Evolutionary conservation across 495 filamentous ascomycete species (phyloP).

Genomic region (Xylaria sp.): DNA sequence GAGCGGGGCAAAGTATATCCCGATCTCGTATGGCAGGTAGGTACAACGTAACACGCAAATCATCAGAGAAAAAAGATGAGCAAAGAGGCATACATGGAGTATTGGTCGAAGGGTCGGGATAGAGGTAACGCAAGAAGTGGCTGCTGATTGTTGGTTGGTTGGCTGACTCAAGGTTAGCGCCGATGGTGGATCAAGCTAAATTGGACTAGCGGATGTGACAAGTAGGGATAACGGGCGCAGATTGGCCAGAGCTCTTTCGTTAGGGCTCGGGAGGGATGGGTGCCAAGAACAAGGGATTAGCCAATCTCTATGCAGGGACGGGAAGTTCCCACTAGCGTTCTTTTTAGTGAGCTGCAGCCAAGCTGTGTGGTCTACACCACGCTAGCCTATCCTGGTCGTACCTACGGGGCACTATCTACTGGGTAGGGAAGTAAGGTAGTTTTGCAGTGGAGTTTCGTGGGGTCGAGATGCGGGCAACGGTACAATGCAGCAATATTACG

Average conservation of each 20-base stretch:
- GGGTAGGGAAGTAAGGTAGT: slow-evolving; percentile 4
- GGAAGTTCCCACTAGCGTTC: slow-evolving; percentile 40
- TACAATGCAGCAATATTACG: slow-evolving; percentile 31
- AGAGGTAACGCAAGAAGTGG: slow-evolving; percentile 15
- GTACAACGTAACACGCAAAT: slow-evolving; percentile 30
- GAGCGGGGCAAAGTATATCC: slow-evolving; percentile 1
- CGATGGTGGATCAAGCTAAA: slow-evolving; percentile 35
- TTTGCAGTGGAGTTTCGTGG: slow-evolving; percentile 18
- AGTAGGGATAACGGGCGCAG: slow-evolving; percentile 23
- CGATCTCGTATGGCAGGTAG: background rate
- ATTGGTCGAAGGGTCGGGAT: slow-evolving; percentile 16
- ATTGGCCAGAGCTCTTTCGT: slow-evolving; percentile 41
- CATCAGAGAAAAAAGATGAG: slow-evolving; percentile 20
- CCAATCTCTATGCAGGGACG: slow-evolving; percentile 41
- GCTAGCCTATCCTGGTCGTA: slow-evolving; percentile 2
- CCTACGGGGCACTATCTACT: slow-evolving; percentile 2
- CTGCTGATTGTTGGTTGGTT: slow-evolving; percentile 35
- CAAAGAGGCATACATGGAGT: slow-evolving; percentile 15
- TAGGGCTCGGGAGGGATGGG: slow-evolving; percentile 37
- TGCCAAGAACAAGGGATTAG: slow-evolving; percentile 27
- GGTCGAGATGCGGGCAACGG: slow-evolving; percentile 24
- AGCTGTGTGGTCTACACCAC: background rate
- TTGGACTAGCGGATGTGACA: slow-evolving; percentile 42
- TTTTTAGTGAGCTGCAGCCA: slow-evolving; percentile 23
- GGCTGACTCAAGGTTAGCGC: slow-evolving; percentile 36